phyloP scores from a whole-genome alignment of 2,329 filamentous ascomycete genomes.

The Colletotrichum camelliae region DNA sequence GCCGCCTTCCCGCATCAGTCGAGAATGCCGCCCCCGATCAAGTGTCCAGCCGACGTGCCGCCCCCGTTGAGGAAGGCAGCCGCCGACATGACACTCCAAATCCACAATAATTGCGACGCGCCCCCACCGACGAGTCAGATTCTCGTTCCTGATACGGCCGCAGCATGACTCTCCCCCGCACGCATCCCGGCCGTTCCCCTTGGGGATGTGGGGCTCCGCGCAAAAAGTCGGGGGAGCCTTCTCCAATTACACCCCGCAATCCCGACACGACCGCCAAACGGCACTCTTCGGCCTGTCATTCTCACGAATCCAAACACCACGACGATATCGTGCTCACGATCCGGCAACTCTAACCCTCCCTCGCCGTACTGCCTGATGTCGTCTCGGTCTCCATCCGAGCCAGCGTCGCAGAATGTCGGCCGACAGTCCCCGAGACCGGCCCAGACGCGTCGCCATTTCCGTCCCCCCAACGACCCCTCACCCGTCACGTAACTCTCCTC shows the following conservation, averaged over 20 bases:
- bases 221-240: not conserved
- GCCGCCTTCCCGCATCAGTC: not conserved
- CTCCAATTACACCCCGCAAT: not conserved
- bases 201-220: not conserved
- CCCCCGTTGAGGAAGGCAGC: not conserved
- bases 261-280: not conserved
- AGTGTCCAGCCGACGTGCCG: not conserved
- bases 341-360: not conserved
- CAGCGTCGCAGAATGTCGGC: not conserved
- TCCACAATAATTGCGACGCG: not conserved
- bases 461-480: not conserved
- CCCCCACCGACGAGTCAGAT: conserved; percentile 8
- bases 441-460: not conserved
- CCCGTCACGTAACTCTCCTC: not conserved
- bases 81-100: not conserved
- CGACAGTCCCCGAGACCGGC: not conserved
- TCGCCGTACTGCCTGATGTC: not conserved
- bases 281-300: not conserved
- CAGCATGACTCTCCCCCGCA: not conserved
- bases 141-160: not conserved
- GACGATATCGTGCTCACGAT: not conserved
- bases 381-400: not conserved
- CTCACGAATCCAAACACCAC: not conserved
- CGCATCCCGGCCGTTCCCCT: not conserved
- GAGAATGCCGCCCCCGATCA: not conserved